Evolutionary conservation across 257 asterid species (phyloP).

Genomic region (Solanum chaucha): DNA sequence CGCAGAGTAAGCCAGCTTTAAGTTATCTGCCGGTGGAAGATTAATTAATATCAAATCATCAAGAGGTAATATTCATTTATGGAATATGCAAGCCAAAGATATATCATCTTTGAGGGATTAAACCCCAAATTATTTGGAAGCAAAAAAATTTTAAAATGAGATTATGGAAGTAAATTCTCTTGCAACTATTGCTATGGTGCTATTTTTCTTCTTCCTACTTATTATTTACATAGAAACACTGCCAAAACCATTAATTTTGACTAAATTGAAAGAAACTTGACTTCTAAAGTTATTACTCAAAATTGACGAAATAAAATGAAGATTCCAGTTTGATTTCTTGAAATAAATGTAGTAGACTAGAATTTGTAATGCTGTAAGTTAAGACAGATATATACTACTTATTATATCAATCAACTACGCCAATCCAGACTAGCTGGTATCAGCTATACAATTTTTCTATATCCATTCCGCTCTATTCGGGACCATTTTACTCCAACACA

Average conservation of each 20-base stretch:
- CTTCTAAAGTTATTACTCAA: neutral
- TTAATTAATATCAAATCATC: neutral
- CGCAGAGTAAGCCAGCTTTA: slow-evolving; percentile 51
- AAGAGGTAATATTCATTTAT: neutral
- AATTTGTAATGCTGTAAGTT: neutral
- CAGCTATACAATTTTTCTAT: neutral
- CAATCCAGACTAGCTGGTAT: neutral
- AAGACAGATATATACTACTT: neutral
- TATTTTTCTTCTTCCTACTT: neutral
- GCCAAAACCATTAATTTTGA: neutral
- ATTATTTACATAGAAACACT: neutral
- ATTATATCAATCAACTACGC: neutral
- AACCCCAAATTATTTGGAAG: neutral
- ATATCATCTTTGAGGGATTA: too few relatives aligned
- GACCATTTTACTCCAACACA: neutral
- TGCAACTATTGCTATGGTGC: neutral
- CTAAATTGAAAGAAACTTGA: neutral
- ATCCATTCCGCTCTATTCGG: neutral
- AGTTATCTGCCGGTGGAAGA: slow-evolving; percentile 8
- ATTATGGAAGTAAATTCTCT: neutral
- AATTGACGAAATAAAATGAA: neutral
- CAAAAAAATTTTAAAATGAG: neutral
- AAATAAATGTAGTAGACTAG: neutral
- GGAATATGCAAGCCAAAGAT: neutral
- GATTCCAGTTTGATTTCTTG: neutral